Percentiles rank a stretch among this genome's conserved stretches.
These are phyloP conservation scores for Backusella westeae DNA, from an alignment of 192 early-diverging fungal species.

Conservation along the genomic window DNA sequence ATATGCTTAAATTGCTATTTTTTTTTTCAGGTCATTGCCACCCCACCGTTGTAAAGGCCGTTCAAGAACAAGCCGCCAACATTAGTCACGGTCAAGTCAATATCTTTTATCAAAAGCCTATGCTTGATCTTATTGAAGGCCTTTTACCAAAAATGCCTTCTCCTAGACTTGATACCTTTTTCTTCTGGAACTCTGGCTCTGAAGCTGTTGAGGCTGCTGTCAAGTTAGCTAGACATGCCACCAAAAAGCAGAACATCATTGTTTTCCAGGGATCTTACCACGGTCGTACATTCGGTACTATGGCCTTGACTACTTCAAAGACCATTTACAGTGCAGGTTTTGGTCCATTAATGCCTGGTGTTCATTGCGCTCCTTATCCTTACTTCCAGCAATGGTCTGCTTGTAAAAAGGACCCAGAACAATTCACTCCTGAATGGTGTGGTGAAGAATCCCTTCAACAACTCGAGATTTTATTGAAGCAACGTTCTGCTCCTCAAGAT, in stretches of 20 bases:
- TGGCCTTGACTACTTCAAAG: conserved; percentile 46
- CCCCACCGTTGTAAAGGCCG: conserved; percentile 48
- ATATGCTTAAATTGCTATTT: neutral
- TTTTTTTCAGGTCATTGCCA: conserved; percentile 38
- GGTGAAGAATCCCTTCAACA: conserved; percentile 36
- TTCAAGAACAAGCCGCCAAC: conserved; percentile 45
- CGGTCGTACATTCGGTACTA: conserved; percentile 45
- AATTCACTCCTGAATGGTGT: conserved; percentile 32
- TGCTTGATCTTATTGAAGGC: conserved; percentile 40
- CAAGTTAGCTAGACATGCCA: conserved; percentile 43
- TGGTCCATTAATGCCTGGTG: conserved; percentile 46
- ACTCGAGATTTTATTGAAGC: conserved; percentile 40
- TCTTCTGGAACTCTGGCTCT: conserved; percentile 45
- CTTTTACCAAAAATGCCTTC: conserved; percentile 39
- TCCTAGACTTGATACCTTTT: conserved; percentile 39
- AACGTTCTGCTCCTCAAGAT: conserved; percentile 39
- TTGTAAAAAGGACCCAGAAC: conserved; percentile 27
- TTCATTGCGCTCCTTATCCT: conserved; percentile 39
- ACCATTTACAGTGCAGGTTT: conserved; percentile 39
- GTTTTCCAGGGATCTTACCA: conserved; percentile 47
- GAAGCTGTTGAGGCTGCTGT: conserved; percentile 45
- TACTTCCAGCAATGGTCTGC: conserved; percentile 39
- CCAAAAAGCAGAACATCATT: conserved; percentile 47
- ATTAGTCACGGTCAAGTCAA: conserved; percentile 42
- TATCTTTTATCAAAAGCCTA: conserved; percentile 40